Percentiles rank a stretch among this genome's conserved stretches.
Evolutionary conservation across 129 eudicot species (phyloP).

Genomic region (Lactuca sativa): DNA sequence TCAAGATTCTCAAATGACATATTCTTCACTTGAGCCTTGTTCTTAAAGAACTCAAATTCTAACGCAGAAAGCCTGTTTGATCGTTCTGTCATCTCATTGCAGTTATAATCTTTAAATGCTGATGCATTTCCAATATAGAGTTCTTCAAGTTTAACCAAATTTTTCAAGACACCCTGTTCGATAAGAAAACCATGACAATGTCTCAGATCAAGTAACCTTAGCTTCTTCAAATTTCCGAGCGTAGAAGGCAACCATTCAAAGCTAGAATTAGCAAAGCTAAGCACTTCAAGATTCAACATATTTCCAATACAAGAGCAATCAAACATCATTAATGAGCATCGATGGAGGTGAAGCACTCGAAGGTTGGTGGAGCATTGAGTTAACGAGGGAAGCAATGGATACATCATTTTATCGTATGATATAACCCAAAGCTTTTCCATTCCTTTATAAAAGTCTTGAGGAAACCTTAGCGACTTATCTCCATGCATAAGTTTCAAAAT

Average conservation of each 20-base stretch:
- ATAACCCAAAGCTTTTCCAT: background rate
- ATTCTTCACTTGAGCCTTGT: background rate
- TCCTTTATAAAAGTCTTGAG: background rate
- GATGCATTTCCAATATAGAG: background rate
- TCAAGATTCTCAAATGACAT: background rate
- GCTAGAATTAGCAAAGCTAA: background rate
- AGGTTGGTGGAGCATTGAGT: background rate
- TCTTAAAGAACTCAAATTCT: background rate
- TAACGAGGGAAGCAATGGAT: background rate
- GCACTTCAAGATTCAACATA: background rate
- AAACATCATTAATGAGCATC: background rate
- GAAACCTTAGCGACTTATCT: background rate
- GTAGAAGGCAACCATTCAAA: background rate
- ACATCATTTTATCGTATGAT: background rate
- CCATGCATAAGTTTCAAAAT: too few species aligned
- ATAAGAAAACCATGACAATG: too few species aligned
- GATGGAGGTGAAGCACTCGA: background rate
- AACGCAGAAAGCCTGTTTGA: background rate
- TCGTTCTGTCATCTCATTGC: background rate
- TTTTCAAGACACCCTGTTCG: background rate
- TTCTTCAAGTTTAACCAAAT: background rate
- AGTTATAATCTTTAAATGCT: background rate
- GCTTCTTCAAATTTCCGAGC: background rate
- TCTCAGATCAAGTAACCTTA: background rate
- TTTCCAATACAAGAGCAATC: background rate